Evolutionary conservation across 371 early-diverging fungal species (phyloP), one percentile per base, ranked within the genome.

Genomic region (Rhizomucor pusillus): DNA sequence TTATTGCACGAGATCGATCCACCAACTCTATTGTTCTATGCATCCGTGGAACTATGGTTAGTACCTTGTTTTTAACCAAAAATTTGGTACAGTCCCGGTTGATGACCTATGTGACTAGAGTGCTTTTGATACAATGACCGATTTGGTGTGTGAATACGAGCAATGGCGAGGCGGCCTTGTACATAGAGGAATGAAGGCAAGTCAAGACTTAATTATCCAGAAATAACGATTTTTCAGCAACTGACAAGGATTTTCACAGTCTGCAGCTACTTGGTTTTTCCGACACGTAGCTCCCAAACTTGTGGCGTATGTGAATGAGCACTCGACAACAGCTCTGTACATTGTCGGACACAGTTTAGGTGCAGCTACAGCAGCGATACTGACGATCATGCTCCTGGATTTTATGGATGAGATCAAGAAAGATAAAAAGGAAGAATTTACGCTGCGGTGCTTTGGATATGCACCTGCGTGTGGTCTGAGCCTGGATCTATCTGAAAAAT

Each of bases 151-250:
- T 51, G 92, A 93, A 60, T 93, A 93, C 55, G 82, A 85, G 45
- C 87, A 80, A 24, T 93, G 94, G 93, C 81, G 84, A 48, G 93
- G 91, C 34, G 93, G 93, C 1, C 73, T 92, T 14, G 88, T 91
- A 41, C 93, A 93, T 57, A 80, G 82, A 46, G 93, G 93, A 4
- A 88, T 92, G 79, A 80, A 87, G 54, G 75, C 61, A 57, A 56
- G 22, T 0, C 1, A 3, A 10, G 16, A 14, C 3, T 7, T 46
- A 34, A 10, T 10, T 35, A 25, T 22, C n/a, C 2, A n/a, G 46
- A 23, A 13, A 35, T 0, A n/a, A 34, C 7, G 20, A 23, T 19
- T n/a, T 50, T 34, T 37, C 5, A 0, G 16, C n/a, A n/a, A 25
- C 25, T 16, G 7, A 35, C 10, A 44, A 37, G n/a, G 14, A 51